Base-by-base conservation (phyloP, 1,284 basidiomycete genomes). In the Anthracocystis walkeri region DNA sequence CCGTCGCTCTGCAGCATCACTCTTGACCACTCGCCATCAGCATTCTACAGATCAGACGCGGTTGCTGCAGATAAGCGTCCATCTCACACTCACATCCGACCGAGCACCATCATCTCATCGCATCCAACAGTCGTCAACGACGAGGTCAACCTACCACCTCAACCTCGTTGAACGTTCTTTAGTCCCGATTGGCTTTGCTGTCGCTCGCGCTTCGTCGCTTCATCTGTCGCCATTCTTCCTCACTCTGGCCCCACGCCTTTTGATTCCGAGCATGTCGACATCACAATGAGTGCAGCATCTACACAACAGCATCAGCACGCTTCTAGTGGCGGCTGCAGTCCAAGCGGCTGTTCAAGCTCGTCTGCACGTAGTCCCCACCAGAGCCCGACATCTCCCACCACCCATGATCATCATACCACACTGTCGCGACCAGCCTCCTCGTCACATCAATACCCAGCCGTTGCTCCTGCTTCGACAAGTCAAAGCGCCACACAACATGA, bases 231-330 rank as follows among this genome's bases (percentile, higher is more conserved):
- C 45, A 61, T 62, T 57, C 21, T 51, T 46, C 29, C 16, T 41
- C 50, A 52, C 31, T n/a, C 10, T 41, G 62, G 58, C 68, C 46
- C 33, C 31, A 42, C 62, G 63, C 63, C 63, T 55, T 31, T 29
- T 51, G 20, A 27, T 0, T 44, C 11, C 50, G 58, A 71, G 68
- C 59, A 71, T 71, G 68, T 54, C 58, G 62, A 58, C 38, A 40
- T n/a, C 62, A 62, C 42, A n/a, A 62, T 71, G 68, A 71, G 55
- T 46, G 33, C 62, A 51, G 68, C 68, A 45, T 65, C 63, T 23
- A 57, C 58, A 42, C 68, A 71, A 50, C 63, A 65, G 23, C 33
- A 23, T 3, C 58, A 65, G 33, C 48, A 40, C 54, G 49, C 57
- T 16, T 56, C 49, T 50, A 58, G 38, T 45, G 61, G 42, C 38